phyloP scores from a whole-genome alignment of 2,329 filamentous ascomycete genomes.

The Tolypocladium cylindrosporum region DNA sequence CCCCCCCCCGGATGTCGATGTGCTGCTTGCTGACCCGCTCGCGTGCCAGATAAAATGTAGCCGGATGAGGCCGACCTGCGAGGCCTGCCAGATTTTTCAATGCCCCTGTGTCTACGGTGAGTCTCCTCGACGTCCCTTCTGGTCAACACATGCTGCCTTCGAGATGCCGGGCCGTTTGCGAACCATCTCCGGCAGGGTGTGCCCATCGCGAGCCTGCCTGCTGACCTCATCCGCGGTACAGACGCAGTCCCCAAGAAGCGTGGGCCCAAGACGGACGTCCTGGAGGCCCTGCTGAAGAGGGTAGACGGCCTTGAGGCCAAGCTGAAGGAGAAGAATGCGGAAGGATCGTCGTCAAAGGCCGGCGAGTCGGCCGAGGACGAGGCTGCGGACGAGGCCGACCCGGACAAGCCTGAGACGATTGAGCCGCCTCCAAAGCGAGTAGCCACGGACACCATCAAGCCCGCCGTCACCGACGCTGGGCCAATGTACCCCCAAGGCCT shows the following conservation, averaged over 20 bases:
- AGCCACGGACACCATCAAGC: slow-evolving; percentile 23
- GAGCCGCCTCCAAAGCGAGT: slow-evolving; percentile 32
- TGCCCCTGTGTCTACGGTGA: slow-evolving; percentile 81
- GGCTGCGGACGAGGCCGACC: not conserved
- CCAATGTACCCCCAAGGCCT: no score
- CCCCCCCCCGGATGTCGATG: not conserved
- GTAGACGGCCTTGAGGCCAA: slow-evolving; percentile 78
- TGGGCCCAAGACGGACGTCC: slow-evolving; percentile 80
- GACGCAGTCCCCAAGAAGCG: slow-evolving; percentile 85
- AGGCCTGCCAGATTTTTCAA: slow-evolving; percentile 83
- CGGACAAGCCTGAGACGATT: slow-evolving; percentile 3
- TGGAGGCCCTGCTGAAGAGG: slow-evolving; percentile 74
- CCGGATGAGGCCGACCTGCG: slow-evolving; percentile 71
- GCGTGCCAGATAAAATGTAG: slow-evolving; percentile 77
- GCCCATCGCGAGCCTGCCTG: not conserved
- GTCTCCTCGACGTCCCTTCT: slow-evolving; percentile 12
- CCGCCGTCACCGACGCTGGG: slow-evolving; percentile 2
- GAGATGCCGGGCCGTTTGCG: not conserved
- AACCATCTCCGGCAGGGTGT: not conserved
- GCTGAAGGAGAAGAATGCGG: slow-evolving; percentile 56
- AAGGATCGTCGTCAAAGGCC: slow-evolving; percentile 7
- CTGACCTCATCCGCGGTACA: slow-evolving; percentile 20
- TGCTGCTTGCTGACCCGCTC: not conserved
- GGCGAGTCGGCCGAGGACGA: not conserved
- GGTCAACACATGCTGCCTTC: not conserved